Conservation (phyloP, 2,329 filamentous ascomycete genomes). For the Aquanectria penicillioides region DNA sequence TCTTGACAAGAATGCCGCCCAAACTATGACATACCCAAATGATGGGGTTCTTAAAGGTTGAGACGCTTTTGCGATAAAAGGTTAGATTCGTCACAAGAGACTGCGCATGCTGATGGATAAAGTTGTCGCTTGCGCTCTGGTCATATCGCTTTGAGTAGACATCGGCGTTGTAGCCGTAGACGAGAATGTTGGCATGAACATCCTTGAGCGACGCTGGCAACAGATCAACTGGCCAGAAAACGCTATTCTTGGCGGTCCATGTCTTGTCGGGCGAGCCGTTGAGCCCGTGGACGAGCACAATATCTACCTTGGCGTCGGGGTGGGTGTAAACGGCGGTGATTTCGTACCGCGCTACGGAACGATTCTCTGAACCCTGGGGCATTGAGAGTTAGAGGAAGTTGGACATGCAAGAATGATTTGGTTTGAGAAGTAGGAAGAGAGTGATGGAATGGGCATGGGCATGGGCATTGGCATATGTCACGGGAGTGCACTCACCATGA, state of each 20-base stretch:
- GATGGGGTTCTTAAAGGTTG: conserved; percentile 70
- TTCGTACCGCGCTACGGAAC: conserved; percentile 59
- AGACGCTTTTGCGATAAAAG: conserved; percentile 68
- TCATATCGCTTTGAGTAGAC: conserved; percentile 60
- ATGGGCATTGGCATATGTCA: too few relatives aligned
- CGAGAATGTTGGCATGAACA: conserved; percentile 70
- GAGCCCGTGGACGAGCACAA: conserved; percentile 77
- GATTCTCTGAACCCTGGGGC: conserved; percentile 51
- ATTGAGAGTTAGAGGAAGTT: too few relatives aligned
- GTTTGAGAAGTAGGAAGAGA: too few relatives aligned
- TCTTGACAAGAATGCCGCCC: conserved; percentile 77
- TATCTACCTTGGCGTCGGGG: conserved; percentile 68
- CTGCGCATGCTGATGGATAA: conserved; percentile 77
- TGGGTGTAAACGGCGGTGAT: conserved; percentile 68
- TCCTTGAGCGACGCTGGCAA: conserved; percentile 68
- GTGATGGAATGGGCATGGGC: too few relatives aligned
- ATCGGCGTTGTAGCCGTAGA: conserved; percentile 81
- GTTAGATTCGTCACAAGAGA: conserved; percentile 71
- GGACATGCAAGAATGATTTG: too few relatives aligned
- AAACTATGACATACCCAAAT: conserved; percentile 81
- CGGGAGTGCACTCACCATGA: conserved; percentile 37
- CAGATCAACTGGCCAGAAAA: conserved; percentile 77
- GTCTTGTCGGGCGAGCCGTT: conserved; percentile 74
- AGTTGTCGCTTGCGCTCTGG: conserved; percentile 70
- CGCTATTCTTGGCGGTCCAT: conserved; percentile 66